These are phyloP conservation scores for Naganishia kalamii DNA, from an alignment of 768 basidiomycete species.

Conservation along the genomic window DNA sequence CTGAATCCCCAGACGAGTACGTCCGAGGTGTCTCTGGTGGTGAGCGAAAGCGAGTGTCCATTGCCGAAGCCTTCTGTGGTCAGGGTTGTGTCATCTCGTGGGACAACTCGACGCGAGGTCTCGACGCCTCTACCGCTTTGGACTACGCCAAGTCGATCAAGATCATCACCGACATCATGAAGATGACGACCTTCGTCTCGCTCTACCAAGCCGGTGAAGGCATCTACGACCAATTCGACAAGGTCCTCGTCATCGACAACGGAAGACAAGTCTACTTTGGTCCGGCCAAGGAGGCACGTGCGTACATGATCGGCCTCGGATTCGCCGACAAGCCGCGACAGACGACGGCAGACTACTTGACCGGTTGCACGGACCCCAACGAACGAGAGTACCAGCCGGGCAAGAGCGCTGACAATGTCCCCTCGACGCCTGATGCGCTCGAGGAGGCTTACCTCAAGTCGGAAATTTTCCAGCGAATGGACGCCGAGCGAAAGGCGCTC, in stretches of 20 bases:
- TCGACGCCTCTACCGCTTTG: slow-evolving; percentile 70
- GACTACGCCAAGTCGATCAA: slow-evolving; percentile 76
- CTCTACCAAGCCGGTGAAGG: slow-evolving; percentile 76
- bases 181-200: slow-evolving; percentile 60
- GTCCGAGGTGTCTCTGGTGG: slow-evolving; percentile 51
- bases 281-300: slow-evolving; percentile 57
- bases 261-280: slow-evolving; percentile 72
- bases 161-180: slow-evolving; percentile 67
- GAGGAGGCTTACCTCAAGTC: slow-evolving; percentile 60
- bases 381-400: slow-evolving; percentile 62
- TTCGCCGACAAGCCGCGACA: slow-evolving; percentile 68
- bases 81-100: slow-evolving; percentile 45
- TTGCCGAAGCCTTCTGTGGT: slow-evolving; percentile 48
- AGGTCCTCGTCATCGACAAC: slow-evolving; percentile 71
- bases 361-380: slow-evolving; percentile 49
- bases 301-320: slow-evolving; percentile 69
- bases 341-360: slow-evolving; percentile 78
- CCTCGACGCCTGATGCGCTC: slow-evolving; percentile 62
- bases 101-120: slow-evolving; percentile 58
- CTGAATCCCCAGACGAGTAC: slow-evolving; percentile 38
- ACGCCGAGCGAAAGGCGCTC: slow-evolving; percentile 51
- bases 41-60: slow-evolving; percentile 51
- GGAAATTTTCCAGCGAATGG: slow-evolving; percentile 50
- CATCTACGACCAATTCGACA: slow-evolving; percentile 61
- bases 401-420: slow-evolving; percentile 55